Evolutionary conservation across 2,329 filamentous ascomycete genomes (phyloP).

Genomic region (Paracorniculantispora psalliotae): DNA sequence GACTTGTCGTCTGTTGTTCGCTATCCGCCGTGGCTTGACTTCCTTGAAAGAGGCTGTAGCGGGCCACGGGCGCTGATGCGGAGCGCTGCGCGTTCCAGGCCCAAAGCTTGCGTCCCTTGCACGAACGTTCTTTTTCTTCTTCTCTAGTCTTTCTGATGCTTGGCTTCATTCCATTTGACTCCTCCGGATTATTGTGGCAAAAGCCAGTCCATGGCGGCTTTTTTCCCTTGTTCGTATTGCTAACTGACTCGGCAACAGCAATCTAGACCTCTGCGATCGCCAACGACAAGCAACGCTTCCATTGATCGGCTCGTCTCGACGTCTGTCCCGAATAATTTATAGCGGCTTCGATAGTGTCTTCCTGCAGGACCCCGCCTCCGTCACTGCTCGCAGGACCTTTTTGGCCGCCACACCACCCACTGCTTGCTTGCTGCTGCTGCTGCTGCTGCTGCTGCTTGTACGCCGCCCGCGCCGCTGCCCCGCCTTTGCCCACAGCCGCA

Average conservation of each 20-base stretch:
- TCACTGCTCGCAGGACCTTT: not conserved
- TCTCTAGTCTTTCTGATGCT: not conserved
- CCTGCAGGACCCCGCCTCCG: not conserved
- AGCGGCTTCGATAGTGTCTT: not conserved
- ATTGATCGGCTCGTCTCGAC: not conserved
- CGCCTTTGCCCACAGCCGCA: constrained; percentile 11
- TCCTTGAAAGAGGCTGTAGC: no score
- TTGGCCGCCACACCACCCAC: not conserved
- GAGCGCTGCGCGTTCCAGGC: no score
- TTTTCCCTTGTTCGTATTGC: not conserved
- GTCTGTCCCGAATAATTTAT: not conserved
- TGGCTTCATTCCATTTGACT: not conserved
- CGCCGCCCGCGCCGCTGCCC: not conserved
- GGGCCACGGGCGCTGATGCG: no score
- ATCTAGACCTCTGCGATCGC: not conserved
- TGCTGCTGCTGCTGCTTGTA: not conserved
- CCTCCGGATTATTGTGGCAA: no score
- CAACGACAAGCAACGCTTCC: not conserved
- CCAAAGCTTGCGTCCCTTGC: no score
- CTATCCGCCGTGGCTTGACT: no score
- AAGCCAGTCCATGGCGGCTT: no score
- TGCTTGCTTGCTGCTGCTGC: not conserved
- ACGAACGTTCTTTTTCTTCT: no score
- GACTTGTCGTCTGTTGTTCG: no score
- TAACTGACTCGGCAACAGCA: not conserved